Evolutionary conservation across 768 basidiomycete species (phyloP).

Genomic region (Boletus edulis): DNA sequence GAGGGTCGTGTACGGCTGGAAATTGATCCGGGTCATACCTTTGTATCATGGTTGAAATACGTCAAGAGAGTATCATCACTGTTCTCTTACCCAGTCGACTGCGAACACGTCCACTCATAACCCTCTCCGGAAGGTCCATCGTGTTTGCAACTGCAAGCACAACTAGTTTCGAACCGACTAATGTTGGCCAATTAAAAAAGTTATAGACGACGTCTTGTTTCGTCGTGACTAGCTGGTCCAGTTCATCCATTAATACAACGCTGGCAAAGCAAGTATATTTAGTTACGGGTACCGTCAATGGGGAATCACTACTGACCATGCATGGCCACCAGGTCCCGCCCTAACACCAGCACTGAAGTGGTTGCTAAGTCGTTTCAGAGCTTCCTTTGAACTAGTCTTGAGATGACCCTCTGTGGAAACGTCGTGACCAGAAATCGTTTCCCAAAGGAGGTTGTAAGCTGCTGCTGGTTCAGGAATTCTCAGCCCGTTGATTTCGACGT

Average conservation of each 20-base stretch:
- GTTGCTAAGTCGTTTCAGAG: constrained; percentile 70
- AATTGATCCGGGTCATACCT: constrained; percentile 93
- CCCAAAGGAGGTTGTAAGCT: constrained; percentile 92
- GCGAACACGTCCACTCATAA: constrained; percentile 87
- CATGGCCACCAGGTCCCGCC: constrained; percentile 79
- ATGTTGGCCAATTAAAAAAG: constrained; percentile 99
- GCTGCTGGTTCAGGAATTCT: constrained; percentile 90
- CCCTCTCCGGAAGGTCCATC: constrained; percentile 95
- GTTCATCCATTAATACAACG: constrained; percentile 96
- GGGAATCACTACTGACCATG: constrained; percentile 59
- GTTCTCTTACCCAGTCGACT: constrained; percentile 75
- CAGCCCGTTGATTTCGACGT: constrained; percentile 97
- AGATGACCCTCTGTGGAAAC: constrained; percentile 58
- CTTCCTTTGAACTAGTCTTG: constrained; percentile 73
- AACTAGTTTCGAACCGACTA: constrained; percentile 82
- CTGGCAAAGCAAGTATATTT: constrained; percentile 39
- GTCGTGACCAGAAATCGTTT: constrained; percentile 83
- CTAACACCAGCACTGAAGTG: constrained; percentile 69
- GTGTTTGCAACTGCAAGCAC: constrained; percentile 98
- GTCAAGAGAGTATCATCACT: background rate
- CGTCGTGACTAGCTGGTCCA: constrained; percentile 92
- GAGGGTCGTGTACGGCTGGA: constrained; percentile 77
- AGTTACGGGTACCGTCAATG: background rate
- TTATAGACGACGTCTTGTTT: constrained; percentile 99
- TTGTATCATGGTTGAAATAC: background rate